A percentile compares a stretch with the other conserved stretches of the same genome.
These are phyloP conservation scores for Sugiyamaella xylanicola DNA, from an alignment of 1,139 yeast species.

Conservation along the genomic window DNA sequence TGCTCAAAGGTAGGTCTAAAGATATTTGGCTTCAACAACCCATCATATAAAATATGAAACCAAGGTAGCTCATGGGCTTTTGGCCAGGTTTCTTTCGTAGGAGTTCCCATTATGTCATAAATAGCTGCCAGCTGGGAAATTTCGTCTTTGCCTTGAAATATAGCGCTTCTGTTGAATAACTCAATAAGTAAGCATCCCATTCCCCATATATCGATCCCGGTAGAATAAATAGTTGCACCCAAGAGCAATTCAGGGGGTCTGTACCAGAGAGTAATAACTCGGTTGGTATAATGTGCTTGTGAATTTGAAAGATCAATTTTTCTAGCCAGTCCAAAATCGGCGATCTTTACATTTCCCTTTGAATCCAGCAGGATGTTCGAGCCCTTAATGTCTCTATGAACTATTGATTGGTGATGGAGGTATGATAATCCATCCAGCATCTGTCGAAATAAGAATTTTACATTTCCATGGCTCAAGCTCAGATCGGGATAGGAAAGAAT, in stretches of 20 bases:
- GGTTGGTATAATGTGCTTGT: conserved; percentile 65
- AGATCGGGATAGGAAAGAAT: conserved; percentile 77
- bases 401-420: conserved; percentile 73
- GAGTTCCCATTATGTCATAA: conserved; percentile 86
- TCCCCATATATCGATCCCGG: conserved; percentile 97
- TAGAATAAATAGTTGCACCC: conserved; percentile 87
- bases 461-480: conserved; percentile 61
- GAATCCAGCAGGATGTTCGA: conserved; percentile 80
- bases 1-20: conserved; percentile 52
- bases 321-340: conserved; percentile 94
- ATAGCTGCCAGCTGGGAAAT: conserved; percentile 78
- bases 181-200: conserved; percentile 90
- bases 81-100: conserved; percentile 77
- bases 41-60: conserved; percentile 82
- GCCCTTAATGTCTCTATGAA: conserved; percentile 94
- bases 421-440: conserved; percentile 78
- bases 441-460: conserved; percentile 77
- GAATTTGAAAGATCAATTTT: conserved; percentile 38
- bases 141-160: conserved; percentile 88
- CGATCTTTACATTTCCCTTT: conserved; percentile 75
- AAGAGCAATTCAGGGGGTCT: conserved; percentile 91
- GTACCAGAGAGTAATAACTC: conserved; percentile 96
- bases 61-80: conserved; percentile 76
- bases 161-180: conserved; percentile 70
- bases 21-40: conserved; percentile 48